A percentile compares a stretch with the other conserved stretches of the same genome.
phyloP scores from a whole-genome alignment of 2,329 filamentous ascomycete genomes.

The Monosporascus sp. region DNA sequence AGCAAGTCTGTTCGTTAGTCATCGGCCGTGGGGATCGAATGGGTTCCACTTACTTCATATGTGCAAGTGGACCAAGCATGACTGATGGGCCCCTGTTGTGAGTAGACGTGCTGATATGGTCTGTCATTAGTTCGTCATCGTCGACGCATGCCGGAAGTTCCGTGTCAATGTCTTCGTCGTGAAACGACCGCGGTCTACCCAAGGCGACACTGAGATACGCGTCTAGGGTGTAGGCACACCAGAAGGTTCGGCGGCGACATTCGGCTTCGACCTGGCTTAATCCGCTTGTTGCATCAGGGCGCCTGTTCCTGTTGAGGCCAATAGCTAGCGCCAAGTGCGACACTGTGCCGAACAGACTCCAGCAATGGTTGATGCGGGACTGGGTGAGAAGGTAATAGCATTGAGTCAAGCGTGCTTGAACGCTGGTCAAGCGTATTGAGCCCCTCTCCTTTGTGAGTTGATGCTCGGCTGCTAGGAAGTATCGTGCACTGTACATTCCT shows the following conservation, averaged over 20 bases:
- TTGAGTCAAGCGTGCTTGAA: constrained; percentile 31
- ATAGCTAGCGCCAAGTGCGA: constrained; percentile 34
- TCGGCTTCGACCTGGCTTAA: constrained; percentile 32
- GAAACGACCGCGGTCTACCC: constrained; percentile 56
- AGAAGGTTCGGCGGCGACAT: constrained; percentile 47
- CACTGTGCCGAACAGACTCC: constrained; percentile 40
- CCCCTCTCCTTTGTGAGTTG: constrained; percentile 22
- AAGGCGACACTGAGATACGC: constrained; percentile 60
- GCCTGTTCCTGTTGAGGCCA: constrained; percentile 33
- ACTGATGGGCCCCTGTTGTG: constrained; percentile 14
- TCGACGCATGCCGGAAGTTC: constrained; percentile 40
- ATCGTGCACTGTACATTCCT: constrained; percentile 5
- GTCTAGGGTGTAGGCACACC: constrained; percentile 61
- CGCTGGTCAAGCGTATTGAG: constrained; percentile 22
- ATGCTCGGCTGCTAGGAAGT: constrained; percentile 18
- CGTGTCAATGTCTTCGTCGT: constrained; percentile 62
- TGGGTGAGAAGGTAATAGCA: constrained; percentile 39
- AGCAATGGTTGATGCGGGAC: constrained; percentile 43
- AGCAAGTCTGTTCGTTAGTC: constrained; percentile 1
- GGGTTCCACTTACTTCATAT: constrained; percentile 26
- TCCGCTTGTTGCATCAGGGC: constrained; percentile 13
- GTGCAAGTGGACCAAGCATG: constrained; percentile 32
- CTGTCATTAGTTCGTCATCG: constrained; percentile 1
- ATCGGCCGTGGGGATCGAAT: neutral
- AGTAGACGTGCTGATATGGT: neutral